These are phyloP conservation scores for Serendipita sp. DNA, from an alignment of 768 basidiomycete species.

Conservation along the genomic window DNA sequence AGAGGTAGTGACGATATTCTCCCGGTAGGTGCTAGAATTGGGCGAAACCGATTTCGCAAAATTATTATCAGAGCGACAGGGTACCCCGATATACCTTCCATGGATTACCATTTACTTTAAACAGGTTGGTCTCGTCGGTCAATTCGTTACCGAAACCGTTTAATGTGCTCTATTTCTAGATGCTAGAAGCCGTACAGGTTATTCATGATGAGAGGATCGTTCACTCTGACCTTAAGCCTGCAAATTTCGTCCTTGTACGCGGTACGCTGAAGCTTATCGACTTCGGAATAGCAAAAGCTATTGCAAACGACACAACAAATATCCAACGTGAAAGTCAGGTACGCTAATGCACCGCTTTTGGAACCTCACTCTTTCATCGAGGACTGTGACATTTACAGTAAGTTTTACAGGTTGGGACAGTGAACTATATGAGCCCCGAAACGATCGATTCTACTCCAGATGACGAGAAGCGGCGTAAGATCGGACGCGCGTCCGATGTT, in stretches of 20 bases:
- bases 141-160: neutral
- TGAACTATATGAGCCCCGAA: constrained; percentile 99
- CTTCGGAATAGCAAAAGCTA: constrained; percentile 98
- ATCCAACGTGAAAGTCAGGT: constrained; percentile 94
- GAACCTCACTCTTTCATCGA: neutral
- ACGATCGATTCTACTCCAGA: constrained; percentile 72
- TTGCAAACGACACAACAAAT: constrained; percentile 96
- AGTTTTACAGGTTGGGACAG: constrained; percentile 62
- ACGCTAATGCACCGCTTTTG: constrained; percentile 9
- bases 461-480: constrained; percentile 5
- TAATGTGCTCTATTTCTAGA: constrained; percentile 31
- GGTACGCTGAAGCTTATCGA: constrained; percentile 95
- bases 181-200: constrained; percentile 95
- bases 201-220: constrained; percentile 98
- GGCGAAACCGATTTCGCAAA: constrained; percentile 86
- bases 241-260: constrained; percentile 92
- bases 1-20: neutral
- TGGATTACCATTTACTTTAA: constrained; percentile 96
- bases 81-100: constrained; percentile 75
- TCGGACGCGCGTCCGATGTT: constrained; percentile 88
- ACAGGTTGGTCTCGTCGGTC: constrained; percentile 39
- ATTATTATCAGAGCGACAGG: constrained; percentile 68
- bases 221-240: constrained; percentile 94
- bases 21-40: constrained; percentile 68
- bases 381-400: neutral